Base-by-base conservation (phyloP, 1,284 basidiomycete genomes). In the Malassezia restricta region DNA sequence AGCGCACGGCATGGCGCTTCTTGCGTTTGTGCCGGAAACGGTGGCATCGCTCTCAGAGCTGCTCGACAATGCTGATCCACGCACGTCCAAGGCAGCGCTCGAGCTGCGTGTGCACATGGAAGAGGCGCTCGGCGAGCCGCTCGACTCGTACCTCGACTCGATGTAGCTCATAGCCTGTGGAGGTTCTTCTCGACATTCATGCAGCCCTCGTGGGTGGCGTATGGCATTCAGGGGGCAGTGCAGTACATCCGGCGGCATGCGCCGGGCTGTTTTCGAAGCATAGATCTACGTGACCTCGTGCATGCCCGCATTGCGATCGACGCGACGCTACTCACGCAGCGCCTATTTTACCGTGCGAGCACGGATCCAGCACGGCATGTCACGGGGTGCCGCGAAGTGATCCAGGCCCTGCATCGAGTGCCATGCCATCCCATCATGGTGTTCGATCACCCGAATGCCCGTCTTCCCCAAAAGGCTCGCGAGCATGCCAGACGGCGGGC, bases 1-100 rank as follows among this genome's bases (percentile, higher is more conserved):
- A 9, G 70, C 67, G 27, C 56, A 64, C 47, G 61, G 57, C 39
- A 84, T 89, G 51, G 86, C 77, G 47, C 69, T 80, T 58, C 68
- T 80, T n/a, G 68, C 62, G 11, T 71, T 77, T 46, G 77, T 78
- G 3, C 77, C 78, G 2, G 77, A 78, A 66, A 78, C 77, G 0
- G 77, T 78, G 6, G 76, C 77, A 51, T 77, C 77, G 64, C 64
- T 79, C 51, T 72, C 74, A 31, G 78, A 79, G 62, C 62, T 76
- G 48, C 58, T 78, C 33, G 77, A 78, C 58, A 77, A 78, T 62
- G 76, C 76, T 49, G 75, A 77, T 49, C 64, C 64, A 12, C 73
- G 70, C 46, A 75, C 78, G 6, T 74, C 76, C 54, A 58, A 48
- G 8, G 57, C 71, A 9, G 76, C 77, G 3, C 72, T 76, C 49